phyloP scores from a whole-genome alignment of 495 filamentous ascomycete genomes.

The Hypoxylon trugodes region DNA sequence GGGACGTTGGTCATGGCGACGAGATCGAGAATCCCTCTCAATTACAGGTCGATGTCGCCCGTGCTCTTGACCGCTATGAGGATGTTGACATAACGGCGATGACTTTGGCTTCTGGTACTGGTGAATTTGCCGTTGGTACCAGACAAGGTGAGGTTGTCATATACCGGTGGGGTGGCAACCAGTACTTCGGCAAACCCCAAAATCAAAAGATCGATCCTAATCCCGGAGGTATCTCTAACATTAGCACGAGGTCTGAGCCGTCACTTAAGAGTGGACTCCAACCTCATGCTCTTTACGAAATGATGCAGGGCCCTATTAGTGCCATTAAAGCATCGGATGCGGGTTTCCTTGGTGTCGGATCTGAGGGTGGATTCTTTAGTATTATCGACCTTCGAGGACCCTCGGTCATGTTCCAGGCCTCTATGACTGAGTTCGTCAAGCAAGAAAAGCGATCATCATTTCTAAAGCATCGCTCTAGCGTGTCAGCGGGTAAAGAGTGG shows the following conservation, averaged over 20 bases:
- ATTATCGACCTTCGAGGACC: slow-evolving; percentile 91
- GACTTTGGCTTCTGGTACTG: slow-evolving; percentile 77
- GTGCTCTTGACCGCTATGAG: slow-evolving; percentile 83
- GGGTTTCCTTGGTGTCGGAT: slow-evolving; percentile 88
- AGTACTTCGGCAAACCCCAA: slow-evolving; percentile 64
- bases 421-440: slow-evolving; percentile 72
- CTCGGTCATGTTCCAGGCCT: slow-evolving; percentile 78
- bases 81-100: slow-evolving; percentile 78
- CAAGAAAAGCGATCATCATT: slow-evolving; percentile 76
- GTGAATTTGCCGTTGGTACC: slow-evolving; percentile 86
- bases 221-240: slow-evolving; percentile 71
- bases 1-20: slow-evolving; percentile 90
- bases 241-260: slow-evolving; percentile 79
- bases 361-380: slow-evolving; percentile 77
- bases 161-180: slow-evolving; percentile 86
- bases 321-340: slow-evolving; percentile 85
- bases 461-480: slow-evolving; percentile 52
- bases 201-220: slow-evolving; percentile 54
- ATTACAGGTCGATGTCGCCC: slow-evolving; percentile 84
- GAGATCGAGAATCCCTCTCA: slow-evolving; percentile 87
- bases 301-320: slow-evolving; percentile 79
- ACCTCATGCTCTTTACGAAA: slow-evolving; percentile 80
- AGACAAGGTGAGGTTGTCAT: slow-evolving; percentile 82
- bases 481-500: slow-evolving; percentile 68
- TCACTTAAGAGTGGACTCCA: slow-evolving; percentile 81